A percentile compares a stretch with the other conserved stretches of the same genome.
Evolutionary conservation across 805 yeast genomes (phyloP).

Genomic region (Pichia nakasei): DNA sequence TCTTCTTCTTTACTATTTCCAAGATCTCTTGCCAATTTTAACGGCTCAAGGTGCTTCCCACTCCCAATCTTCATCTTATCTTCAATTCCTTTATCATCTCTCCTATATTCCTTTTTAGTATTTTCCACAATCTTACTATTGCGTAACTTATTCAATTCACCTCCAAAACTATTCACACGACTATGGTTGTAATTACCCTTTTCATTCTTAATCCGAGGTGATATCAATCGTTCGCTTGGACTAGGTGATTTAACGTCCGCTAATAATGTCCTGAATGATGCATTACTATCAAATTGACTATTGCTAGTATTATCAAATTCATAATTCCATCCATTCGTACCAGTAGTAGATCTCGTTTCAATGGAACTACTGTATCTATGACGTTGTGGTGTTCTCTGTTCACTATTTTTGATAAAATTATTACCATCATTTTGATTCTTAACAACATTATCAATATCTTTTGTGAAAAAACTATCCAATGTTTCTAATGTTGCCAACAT

Average conservation of each 20-base stretch:
- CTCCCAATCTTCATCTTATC: not conserved
- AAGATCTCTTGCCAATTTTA: slow-evolving; percentile 8
- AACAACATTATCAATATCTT: slow-evolving; percentile 27
- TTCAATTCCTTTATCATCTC: slow-evolving; percentile 7
- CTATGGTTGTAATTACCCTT: not conserved
- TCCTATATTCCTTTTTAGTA: not conserved
- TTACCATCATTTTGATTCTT: not conserved
- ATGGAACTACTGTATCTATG: slow-evolving; percentile 46
- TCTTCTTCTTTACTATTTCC: not conserved
- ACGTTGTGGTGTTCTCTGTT: slow-evolving; percentile 19
- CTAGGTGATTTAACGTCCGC: slow-evolving; percentile 14
- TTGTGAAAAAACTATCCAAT: slow-evolving; percentile 80
- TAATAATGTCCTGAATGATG: slow-evolving; percentile 53
- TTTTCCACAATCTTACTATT: not conserved
- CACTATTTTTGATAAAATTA: slow-evolving; percentile 2
- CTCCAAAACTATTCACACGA: not conserved
- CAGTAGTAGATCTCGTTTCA: slow-evolving; percentile 45
- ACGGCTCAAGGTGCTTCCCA: slow-evolving; percentile 13
- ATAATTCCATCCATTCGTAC: slow-evolving; percentile 4
- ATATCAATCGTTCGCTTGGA: slow-evolving; percentile 4
- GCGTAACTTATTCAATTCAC: not conserved
- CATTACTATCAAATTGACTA: slow-evolving; percentile 38
- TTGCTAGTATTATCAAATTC: slow-evolving; percentile 7
- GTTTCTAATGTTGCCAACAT: slow-evolving; percentile 92
- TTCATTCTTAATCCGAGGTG: slow-evolving; percentile 7